Percentiles rank a stretch among this genome's conserved stretches.
Evolutionary conservation across 2,329 filamentous ascomycete genomes (phyloP).

Genomic region (Trichoderma sp.): DNA sequence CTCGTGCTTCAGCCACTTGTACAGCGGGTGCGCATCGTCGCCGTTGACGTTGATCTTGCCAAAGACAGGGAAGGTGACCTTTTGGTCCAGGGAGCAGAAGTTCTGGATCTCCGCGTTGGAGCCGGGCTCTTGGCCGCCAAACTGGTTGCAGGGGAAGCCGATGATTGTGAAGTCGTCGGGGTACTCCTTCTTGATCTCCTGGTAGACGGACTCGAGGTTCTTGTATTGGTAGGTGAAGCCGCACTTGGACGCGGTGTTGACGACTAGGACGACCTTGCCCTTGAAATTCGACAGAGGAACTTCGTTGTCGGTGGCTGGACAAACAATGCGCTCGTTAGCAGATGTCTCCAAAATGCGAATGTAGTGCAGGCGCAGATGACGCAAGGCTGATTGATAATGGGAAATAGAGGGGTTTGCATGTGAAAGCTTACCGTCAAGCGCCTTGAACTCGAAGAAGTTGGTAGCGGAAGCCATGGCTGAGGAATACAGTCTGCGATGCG

Average conservation of each 20-base stretch:
- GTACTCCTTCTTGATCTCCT: slow-evolving; percentile 68
- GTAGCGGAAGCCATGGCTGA: slow-evolving; percentile 45
- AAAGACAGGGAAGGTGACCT: slow-evolving; percentile 83
- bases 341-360: neutral
- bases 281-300: slow-evolving; percentile 71
- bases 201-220: slow-evolving; percentile 88
- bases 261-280: slow-evolving; percentile 91
- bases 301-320: slow-evolving; percentile 57
- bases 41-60: slow-evolving; percentile 96
- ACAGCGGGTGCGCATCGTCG: slow-evolving; percentile 47
- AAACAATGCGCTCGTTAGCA: slow-evolving; percentile 5
- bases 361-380: neutral
- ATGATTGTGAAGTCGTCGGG: slow-evolving; percentile 80
- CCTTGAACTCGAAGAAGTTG: slow-evolving; percentile 80
- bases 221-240: slow-evolving; percentile 96
- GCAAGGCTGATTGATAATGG: neutral
- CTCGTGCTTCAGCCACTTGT: slow-evolving; percentile 67
- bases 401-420: neutral
- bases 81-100: slow-evolving; percentile 85
- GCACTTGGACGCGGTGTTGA: slow-evolving; percentile 99
- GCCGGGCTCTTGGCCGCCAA: slow-evolving; percentile 86
- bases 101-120: slow-evolving; percentile 76
- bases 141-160: slow-evolving; percentile 99
- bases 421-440: slow-evolving; percentile 69
- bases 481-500: slow-evolving; percentile 11